Conservation (phyloP, 768 basidiomycete species). For the Tricholoma flavovirens region DNA sequence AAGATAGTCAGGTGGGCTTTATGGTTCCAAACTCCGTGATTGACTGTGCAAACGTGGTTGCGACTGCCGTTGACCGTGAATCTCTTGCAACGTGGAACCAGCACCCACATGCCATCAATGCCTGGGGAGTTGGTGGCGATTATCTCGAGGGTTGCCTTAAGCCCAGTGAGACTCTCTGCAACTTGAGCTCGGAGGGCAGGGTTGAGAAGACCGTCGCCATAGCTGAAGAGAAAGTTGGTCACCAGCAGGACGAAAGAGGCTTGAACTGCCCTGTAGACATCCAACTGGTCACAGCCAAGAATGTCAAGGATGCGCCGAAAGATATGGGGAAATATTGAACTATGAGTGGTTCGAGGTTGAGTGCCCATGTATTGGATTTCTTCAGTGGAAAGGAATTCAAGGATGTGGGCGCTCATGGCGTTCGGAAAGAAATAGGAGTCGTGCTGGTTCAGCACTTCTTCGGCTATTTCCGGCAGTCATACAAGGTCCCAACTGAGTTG, state of each 20-base stretch:
- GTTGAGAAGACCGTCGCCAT: neutral
- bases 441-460: too few relatives aligned
- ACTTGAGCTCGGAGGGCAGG: neutral
- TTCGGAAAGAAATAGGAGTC: too few relatives aligned
- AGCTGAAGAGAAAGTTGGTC: neutral
- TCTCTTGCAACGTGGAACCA: neutral
- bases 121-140: neutral
- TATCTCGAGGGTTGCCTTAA: neutral
- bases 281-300: neutral
- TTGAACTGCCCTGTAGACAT: neutral
- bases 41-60: neutral
- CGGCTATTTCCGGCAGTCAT: too few relatives aligned
- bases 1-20: neutral
- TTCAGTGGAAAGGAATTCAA: neutral
- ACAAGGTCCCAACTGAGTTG: too few relatives aligned
- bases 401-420: neutral
- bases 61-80: neutral
- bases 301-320: neutral
- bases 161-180: neutral
- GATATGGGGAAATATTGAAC: neutral
- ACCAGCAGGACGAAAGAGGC: neutral
- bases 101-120: neutral
- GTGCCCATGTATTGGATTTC: neutral
- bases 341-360: neutral
- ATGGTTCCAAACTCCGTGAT: neutral